A percentile compares a stretch with the other conserved stretches of the same genome.
Conservation (phyloP, 129 eudicot genomes). For the Sambucus nigra region DNA sequence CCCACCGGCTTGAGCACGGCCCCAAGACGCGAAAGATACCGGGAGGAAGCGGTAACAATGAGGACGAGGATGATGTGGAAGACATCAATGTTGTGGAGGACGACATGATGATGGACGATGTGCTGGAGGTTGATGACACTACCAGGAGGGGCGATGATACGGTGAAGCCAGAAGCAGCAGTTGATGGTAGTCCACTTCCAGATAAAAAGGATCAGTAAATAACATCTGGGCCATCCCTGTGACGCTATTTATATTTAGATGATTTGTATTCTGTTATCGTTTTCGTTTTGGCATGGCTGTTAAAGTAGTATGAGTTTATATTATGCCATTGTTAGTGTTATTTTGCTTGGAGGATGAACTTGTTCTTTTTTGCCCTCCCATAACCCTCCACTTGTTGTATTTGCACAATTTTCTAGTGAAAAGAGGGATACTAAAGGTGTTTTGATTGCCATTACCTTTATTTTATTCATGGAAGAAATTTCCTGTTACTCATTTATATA, state of each 20-base stretch:
- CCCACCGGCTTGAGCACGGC: constrained; percentile 96
- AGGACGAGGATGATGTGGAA: constrained; percentile 94
- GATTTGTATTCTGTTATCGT: not conserved
- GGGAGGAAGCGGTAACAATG: constrained; percentile 49
- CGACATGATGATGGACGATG: constrained; percentile 94
- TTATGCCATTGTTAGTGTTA: too few relatives aligned
- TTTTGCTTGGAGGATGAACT: too few relatives aligned
- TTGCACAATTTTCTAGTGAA: too few relatives aligned
- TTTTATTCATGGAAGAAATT: too few relatives aligned
- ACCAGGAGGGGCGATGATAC: constrained; percentile 44
- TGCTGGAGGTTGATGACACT: constrained; percentile 63
- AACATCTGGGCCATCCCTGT: too few relatives aligned
- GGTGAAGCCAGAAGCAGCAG: constrained; percentile 29
- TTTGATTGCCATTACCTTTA: too few relatives aligned
- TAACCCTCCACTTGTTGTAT: too few relatives aligned
- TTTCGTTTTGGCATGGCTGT: not conserved
- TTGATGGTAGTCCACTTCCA: constrained; percentile 19
- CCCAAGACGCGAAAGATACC: constrained; percentile 84
- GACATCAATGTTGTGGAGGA: constrained; percentile 89
- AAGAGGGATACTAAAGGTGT: too few relatives aligned
- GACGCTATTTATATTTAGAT: too few relatives aligned
- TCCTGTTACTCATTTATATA: too few relatives aligned
- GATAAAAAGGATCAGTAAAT: constrained; percentile 25
- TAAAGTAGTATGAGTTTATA: too few relatives aligned
- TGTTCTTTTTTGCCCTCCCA: too few relatives aligned